Base-by-base conservation (phyloP, 2,329 filamentous ascomycete species). In the Aureobasidium lini region DNA sequence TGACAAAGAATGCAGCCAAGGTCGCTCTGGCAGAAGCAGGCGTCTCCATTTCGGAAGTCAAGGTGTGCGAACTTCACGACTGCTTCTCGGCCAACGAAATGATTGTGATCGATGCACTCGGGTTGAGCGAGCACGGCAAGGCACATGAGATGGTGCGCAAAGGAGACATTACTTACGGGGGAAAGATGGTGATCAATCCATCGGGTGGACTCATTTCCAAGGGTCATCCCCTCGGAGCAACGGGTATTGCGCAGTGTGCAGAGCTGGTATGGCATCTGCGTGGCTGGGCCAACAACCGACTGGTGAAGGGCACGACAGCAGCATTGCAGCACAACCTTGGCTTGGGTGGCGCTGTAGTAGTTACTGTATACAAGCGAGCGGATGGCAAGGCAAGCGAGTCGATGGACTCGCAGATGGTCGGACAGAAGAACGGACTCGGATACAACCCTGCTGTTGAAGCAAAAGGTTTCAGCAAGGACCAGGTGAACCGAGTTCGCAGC, bases 11-110 rank as follows among this genome's bases (percentile, higher is more conserved):
- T 60, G 93, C 93, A 0, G 86, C 84, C 7, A 74, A 79, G 62
- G 77, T 79, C 0, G 93, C 93, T n/a, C 78, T 89, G 63, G 78
- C 76, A 34, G 88, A 97, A 75, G 90, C 91, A 0, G 82, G 83
- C 23, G 81, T 84, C 2, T 76, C 76, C 5, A 77, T 88, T 0
- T 74, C 77, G 36, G 88, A 95, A 64, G 81, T 93, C 63, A 85
- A 87, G 68, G 88, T 97, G 15, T 91, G 90, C 69, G 93, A 97
- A 77, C 79, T 97, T 62, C 94, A 97, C 75, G 94, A 97, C 77
- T 97, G 94, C 78, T 97, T 97, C 81, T 91, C 86, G 16, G 86
- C 93, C 29, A 97, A 97, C 72, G 90, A 97, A 79, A 88, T 97
- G 87, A 82, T 94, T 54, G 86, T 85, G 1, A 85, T 97, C 53